Base-by-base conservation (phyloP, 73 alveolate genomes). In the Breviolum minutum region DNA sequence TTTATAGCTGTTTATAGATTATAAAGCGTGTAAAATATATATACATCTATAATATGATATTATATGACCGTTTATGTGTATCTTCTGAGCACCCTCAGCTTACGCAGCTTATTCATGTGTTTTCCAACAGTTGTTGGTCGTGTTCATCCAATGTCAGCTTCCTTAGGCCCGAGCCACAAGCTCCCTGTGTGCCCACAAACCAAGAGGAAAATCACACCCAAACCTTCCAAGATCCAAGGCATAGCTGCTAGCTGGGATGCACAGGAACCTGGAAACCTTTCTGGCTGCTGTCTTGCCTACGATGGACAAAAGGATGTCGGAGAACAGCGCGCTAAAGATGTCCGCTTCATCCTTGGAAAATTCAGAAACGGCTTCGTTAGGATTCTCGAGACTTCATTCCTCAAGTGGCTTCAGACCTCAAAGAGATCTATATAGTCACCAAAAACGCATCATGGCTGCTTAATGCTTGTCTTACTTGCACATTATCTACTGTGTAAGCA, bases 181-280 rank as follows among this genome's bases (percentile, higher is more conserved):
- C 97, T 92, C n/a, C 73, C 89, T 27, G 97, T 92, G 66, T 92
- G 97, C 11, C 11, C 48, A 68, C 97, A 92, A 64, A 92, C 82
- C 97, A 92, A 26, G 20, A 92, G 80, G 90, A 92, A 92, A 68
- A 92, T 80, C 97, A 74, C 80, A 17, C 68, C 90, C 62, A 92
- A 66, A 29, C 97, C 97, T 92, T 24, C 13, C 48, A 60, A 54
- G 76, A 2, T 8, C 60, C 0, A 10, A 63, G 64, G n/a, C 27
- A 27, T 79, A 63, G 66, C n/a, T 63, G 19, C 12, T 79, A 63
- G 66, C n/a, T 63, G 19, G 4, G n/a, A 9, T 73, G 83, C 12
- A 24, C 54, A n/a, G 2, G 48, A 22, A 48, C 87, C 32, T 12
- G 64, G 64, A 27, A 68, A 17, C n/a, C 62, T 79, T 29, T 32